Percentiles rank a stretch among this genome's conserved stretches.
phyloP scores from a whole-genome alignment of 495 filamentous ascomycete genomes.

The Annulohypoxylon maeteangense region DNA sequence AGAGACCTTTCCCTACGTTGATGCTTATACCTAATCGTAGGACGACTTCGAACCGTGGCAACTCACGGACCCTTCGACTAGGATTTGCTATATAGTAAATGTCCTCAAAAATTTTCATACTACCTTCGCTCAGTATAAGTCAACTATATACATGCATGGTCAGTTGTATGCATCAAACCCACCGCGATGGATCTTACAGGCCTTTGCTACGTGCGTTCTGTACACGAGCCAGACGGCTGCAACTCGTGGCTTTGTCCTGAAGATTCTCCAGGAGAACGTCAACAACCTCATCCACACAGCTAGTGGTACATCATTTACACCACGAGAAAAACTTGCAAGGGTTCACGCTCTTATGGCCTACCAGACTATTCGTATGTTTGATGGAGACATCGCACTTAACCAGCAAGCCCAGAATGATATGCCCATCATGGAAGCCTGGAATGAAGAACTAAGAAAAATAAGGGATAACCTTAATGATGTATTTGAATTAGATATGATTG shows the following conservation, averaged over 20 bases:
- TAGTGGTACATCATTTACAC: conserved; percentile 20
- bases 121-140: conserved; percentile 42
- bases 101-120: conserved; percentile 41
- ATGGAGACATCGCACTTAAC: conserved; percentile 49
- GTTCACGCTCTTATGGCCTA: conserved; percentile 51
- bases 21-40: conserved; percentile 34
- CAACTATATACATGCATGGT: conserved; percentile 50
- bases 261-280: conserved; percentile 42
- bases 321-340: conserved; percentile 48
- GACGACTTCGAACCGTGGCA: conserved; percentile 49
- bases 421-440: conserved; percentile 47
- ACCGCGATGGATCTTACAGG: conserved; percentile 46
- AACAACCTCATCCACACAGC: conserved; percentile 36
- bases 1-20: not conserved
- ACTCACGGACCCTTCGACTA: conserved; percentile 47
- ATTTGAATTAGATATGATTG: conserved; percentile 17
- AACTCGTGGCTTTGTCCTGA: conserved; percentile 47
- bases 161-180: conserved; percentile 47
- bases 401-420: conserved; percentile 50
- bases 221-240: conserved; percentile 47
- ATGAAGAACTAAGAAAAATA: conserved; percentile 46
- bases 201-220: conserved; percentile 46
- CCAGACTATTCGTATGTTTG: conserved; percentile 53
- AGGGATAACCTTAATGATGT: conserved; percentile 47
- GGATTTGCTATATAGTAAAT: conserved; percentile 42